Percentiles rank a stretch among this genome's conserved stretches.
Evolutionary conservation across 2,329 filamentous ascomycete species (phyloP).

Genomic region (Aspergillus sp.): DNA sequence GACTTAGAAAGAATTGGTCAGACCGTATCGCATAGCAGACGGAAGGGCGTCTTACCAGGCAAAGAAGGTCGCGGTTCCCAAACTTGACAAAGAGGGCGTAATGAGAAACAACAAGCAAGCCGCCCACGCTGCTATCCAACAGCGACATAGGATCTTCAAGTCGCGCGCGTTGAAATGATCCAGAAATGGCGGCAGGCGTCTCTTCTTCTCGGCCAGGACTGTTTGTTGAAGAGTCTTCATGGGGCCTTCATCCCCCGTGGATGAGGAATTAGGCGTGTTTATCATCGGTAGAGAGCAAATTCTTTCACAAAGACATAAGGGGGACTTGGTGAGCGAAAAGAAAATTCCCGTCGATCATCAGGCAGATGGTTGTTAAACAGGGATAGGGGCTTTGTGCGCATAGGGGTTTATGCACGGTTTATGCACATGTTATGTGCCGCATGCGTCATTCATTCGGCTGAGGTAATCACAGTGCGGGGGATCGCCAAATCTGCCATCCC

Average conservation of each 20-base stretch:
- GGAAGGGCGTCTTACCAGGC: constrained; percentile 15
- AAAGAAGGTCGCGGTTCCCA: constrained; percentile 51
- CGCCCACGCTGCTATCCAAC: constrained; percentile 48
- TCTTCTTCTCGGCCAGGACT: background rate
- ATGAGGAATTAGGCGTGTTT: background rate
- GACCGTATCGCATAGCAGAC: background rate
- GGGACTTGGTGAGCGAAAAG: background rate
- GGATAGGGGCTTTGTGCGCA: background rate
- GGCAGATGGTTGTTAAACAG: background rate
- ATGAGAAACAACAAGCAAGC: constrained; percentile 50
- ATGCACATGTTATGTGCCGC: background rate
- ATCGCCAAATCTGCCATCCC: background rate
- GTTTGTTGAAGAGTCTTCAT: background rate
- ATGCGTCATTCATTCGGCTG: background rate
- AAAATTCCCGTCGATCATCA: background rate
- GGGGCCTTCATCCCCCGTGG: background rate
- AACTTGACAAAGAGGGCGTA: constrained; percentile 37
- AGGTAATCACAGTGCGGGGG: background rate
- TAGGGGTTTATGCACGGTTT: background rate
- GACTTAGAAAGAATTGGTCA: constrained; percentile 17
- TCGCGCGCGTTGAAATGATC: constrained; percentile 51
- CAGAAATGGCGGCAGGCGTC: constrained; percentile 6
- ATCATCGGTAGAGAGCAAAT: too few relatives aligned
- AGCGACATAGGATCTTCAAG: constrained; percentile 49
- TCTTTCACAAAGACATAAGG: too few relatives aligned